These are phyloP conservation scores for Trypanosoma cruzi DNA, from an alignment of 208 protist species.

Conservation along the genomic window DNA sequence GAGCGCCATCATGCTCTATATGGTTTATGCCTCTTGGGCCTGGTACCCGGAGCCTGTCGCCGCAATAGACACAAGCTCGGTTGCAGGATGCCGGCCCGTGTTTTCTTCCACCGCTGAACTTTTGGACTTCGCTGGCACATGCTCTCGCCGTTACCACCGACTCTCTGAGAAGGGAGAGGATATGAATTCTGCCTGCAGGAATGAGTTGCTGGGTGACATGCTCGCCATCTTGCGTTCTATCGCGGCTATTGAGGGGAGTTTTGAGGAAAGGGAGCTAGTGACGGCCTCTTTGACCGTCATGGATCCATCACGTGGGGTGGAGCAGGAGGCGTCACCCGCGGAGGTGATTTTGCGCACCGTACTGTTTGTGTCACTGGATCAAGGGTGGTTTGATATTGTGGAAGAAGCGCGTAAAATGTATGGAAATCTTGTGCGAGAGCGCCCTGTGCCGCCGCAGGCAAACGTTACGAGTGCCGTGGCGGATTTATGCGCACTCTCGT, in stretches of 20 bases:
- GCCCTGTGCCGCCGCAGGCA: conserved; percentile 45
- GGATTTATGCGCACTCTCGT: conserved; percentile 58
- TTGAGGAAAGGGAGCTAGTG: conserved; percentile 51
- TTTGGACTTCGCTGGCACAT: conserved; percentile 28
- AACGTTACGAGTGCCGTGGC: conserved; percentile 48
- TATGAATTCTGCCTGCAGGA: conserved; percentile 24
- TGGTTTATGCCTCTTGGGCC: conserved; percentile 17
- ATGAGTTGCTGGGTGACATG: conserved; percentile 39
- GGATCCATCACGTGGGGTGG: conserved; percentile 4
- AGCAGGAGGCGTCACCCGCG: conserved; percentile 37
- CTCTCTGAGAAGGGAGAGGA: background rate
- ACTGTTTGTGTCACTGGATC: conserved; percentile 49
- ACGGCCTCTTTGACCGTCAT: conserved; percentile 21
- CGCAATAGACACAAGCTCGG: conserved; percentile 38
- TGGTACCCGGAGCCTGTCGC: conserved; percentile 44
- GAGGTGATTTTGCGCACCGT: conserved; percentile 58
- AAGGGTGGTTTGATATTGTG: conserved; percentile 63
- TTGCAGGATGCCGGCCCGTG: conserved; percentile 22
- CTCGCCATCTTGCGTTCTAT: conserved; percentile 45
- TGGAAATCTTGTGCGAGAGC: conserved; percentile 44
- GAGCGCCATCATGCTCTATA: conserved; percentile 33
- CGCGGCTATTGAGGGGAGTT: conserved; percentile 39
- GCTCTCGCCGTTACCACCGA: conserved; percentile 24
- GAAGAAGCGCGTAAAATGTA: conserved; percentile 50
- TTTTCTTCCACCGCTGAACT: conserved; percentile 30